phyloP scores from a whole-genome alignment of 192 early-diverging fungal genomes.

The Backusella tuberculispora region DNA sequence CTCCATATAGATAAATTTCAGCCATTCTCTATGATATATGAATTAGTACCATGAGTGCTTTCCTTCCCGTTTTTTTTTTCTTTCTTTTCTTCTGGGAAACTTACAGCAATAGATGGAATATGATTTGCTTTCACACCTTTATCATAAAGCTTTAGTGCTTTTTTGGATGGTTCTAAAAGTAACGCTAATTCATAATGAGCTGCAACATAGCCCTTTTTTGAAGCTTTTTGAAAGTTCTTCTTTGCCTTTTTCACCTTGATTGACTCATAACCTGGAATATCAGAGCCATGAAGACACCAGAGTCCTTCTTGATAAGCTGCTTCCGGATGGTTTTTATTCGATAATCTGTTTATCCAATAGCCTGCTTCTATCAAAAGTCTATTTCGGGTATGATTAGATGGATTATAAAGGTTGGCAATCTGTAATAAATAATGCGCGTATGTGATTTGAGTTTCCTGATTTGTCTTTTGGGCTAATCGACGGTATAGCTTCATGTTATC shows the following conservation, averaged over 20 bases:
- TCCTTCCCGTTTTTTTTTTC: not conserved
- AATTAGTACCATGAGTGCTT: not conserved
- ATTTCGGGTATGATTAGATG: constrained; percentile 35
- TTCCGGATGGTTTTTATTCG: constrained; percentile 68
- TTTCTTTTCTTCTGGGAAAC: constrained; percentile 17
- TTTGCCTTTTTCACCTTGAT: constrained; percentile 69
- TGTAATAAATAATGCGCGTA: constrained; percentile 79
- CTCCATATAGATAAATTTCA: constrained; percentile 74
- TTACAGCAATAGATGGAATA: constrained; percentile 64
- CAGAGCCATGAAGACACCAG: constrained; percentile 65
- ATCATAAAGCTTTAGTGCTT: constrained; percentile 71
- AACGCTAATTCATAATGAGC: constrained; percentile 67
- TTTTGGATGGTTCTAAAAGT: constrained; percentile 64
- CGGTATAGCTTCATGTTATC: constrained; percentile 67
- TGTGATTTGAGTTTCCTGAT: constrained; percentile 72
- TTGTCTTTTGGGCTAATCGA: constrained; percentile 75
- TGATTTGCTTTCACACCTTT: constrained; percentile 71
- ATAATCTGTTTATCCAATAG: constrained; percentile 74
- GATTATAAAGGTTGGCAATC: constrained; percentile 53
- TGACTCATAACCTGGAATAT: constrained; percentile 38
- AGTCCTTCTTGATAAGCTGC: constrained; percentile 76
- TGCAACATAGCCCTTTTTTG: constrained; percentile 65
- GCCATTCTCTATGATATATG: constrained; percentile 66
- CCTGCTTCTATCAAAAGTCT: constrained; percentile 61
- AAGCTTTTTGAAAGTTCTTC: constrained; percentile 61